Conservation (phyloP, 768 basidiomycete genomes). For the Tylopilus plumbeoviolaceoides region DNA sequence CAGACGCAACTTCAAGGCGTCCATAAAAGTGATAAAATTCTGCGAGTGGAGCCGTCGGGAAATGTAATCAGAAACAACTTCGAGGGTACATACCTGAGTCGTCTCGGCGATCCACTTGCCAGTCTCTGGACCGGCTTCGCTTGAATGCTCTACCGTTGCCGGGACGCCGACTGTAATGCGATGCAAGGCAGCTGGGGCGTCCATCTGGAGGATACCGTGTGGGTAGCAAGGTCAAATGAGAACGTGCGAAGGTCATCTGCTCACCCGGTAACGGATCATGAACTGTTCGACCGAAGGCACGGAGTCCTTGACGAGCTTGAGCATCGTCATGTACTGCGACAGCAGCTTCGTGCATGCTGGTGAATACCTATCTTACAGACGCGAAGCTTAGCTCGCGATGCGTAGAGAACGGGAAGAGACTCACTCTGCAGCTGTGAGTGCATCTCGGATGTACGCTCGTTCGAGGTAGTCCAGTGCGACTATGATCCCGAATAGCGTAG, state of each 20-base stretch:
- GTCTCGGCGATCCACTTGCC: conserved; percentile 98
- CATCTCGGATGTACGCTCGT: conserved; percentile 91
- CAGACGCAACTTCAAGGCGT: conserved; percentile 86
- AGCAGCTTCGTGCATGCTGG: conserved; percentile 93
- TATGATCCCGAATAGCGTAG: conserved; percentile 89
- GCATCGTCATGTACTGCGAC: conserved; percentile 96
- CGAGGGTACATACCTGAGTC: conserved; percentile 62
- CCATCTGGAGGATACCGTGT: conserved; percentile 56
- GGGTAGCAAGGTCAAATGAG: background rate
- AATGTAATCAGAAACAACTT: background rate
- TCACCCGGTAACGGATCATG: conserved; percentile 81
- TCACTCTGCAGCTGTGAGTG: conserved; percentile 86
- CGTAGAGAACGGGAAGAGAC: conserved; percentile 29
- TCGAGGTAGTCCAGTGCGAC: conserved; percentile 93
- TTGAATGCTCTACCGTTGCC: conserved; percentile 93
- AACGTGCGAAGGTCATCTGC: conserved; percentile 16
- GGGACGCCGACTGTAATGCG: conserved; percentile 90
- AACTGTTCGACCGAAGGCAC: conserved; percentile 86
- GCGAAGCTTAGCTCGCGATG: conserved; percentile 5
- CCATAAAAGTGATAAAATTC: conserved; percentile 99
- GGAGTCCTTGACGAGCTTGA: conserved; percentile 89
- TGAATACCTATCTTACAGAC: conserved; percentile 70
- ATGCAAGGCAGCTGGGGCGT: conserved; percentile 89
- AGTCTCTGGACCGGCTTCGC: conserved; percentile 87
- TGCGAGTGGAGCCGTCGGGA: conserved; percentile 27